Evolutionary conservation across 2,329 filamentous ascomycete genomes (phyloP), one percentile per base, ranked within the genome.

Genomic region (Chalaropsis thielavioides): DNA sequence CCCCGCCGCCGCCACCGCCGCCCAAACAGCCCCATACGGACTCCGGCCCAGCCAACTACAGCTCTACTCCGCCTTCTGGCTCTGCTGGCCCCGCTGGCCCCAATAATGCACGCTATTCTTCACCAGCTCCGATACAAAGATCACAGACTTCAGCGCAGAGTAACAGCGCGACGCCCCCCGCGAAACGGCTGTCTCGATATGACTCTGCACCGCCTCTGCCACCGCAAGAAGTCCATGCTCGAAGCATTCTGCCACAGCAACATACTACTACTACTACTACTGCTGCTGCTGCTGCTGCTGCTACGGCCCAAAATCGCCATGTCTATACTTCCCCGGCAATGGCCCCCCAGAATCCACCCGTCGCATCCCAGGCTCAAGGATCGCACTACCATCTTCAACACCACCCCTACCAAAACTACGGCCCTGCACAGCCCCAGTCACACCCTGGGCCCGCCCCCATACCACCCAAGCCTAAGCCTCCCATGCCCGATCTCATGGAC

Each of bases 401-500:
- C 22, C 56, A 24, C 11, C 54, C 60, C 15, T 44, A 54, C n/a
- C 58, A 46, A 62, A 38, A 58, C 24, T 35, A 40, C n/a, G 41
- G n/a, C 22, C 58, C 59, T 8, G 3, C 54, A 8, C 61, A 31
- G 24, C 46, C 10, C 8, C 49, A 13, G 35, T 40, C 70, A 68
- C 62, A 70, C 24, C 67, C 68, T 51, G 63, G 65, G 51, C 60
- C 31, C 62, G 63, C 61, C 62, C 72, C 71, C 66, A 69, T 67
- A 3, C 72, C 67, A 38, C 69, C 72, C n/a, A 75, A 75, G 66
- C 71, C 72, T 0, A 73, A 69, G 2, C 75, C 76, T n/a, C 79
- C 75, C 31, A 79, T 74, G 31, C 81, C 75, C 1, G 81, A 85
- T 71, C 72, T 82, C 31, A 78, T 85, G 69, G 82, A 85, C 68